Percentiles rank a stretch among this genome's conserved stretches.
Conservation (phyloP, 805 yeast species). For the Lachancea cidri region DNA sequence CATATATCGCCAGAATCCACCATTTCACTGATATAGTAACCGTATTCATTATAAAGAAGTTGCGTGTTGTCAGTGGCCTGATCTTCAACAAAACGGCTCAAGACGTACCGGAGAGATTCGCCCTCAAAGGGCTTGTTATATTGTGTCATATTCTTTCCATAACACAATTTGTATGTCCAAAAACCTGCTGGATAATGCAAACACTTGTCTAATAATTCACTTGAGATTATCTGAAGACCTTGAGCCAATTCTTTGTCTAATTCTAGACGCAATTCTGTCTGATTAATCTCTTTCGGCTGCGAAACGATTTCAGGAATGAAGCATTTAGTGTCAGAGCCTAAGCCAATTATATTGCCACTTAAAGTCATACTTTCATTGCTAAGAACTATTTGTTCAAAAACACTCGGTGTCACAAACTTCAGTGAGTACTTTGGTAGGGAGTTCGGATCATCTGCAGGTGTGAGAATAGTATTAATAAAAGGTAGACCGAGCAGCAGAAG, state of each 20-base stretch:
- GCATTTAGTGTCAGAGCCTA: conserved; percentile 21
- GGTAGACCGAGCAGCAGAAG: neutral
- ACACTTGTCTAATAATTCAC: conserved; percentile 19
- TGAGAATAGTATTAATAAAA: neutral
- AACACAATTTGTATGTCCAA: conserved; percentile 52
- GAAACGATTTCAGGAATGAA: conserved; percentile 14
- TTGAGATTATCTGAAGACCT: conserved; percentile 17
- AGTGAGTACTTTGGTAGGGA: conserved; percentile 5
- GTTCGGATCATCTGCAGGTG: neutral
- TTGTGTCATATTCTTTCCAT: conserved; percentile 44
- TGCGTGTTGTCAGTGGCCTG: conserved; percentile 15
- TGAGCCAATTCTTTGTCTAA: conserved; percentile 14
- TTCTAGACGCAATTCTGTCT: conserved; percentile 10
- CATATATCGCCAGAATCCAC: conserved; percentile 53
- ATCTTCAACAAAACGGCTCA: conserved; percentile 14
- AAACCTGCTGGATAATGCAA: conserved; percentile 35
- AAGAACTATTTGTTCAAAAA: conserved; percentile 15
- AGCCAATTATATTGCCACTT: conserved; percentile 14
- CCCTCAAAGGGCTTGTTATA: conserved; percentile 33
- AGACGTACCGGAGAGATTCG: conserved; percentile 5
- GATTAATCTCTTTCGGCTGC: conserved; percentile 7
- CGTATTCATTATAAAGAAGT: conserved; percentile 31
- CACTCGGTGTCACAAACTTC: conserved; percentile 9
- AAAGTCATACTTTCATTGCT: conserved; percentile 10
- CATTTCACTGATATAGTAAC: conserved; percentile 30